phyloP scores from a whole-genome alignment of 495 filamentous ascomycete species.

The Aspergillus kassunensis region DNA sequence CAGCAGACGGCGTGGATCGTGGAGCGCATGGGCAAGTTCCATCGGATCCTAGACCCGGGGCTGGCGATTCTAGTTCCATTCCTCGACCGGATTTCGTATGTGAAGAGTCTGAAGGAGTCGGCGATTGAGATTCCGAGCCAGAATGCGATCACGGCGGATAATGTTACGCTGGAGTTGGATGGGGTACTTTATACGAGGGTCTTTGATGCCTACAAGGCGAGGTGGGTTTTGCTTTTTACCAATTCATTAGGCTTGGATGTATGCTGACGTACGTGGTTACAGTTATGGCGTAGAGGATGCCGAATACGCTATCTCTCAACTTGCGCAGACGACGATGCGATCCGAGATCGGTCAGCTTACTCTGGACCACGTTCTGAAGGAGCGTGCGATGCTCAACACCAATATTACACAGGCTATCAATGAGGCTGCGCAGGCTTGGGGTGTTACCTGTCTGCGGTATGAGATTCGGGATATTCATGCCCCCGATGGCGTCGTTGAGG shows the following conservation, averaged over 20 bases:
- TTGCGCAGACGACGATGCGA: constrained; percentile 98
- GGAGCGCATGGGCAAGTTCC: constrained; percentile 97
- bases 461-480: constrained; percentile 99
- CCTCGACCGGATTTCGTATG: constrained; percentile 93
- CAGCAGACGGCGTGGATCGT: constrained; percentile 99
- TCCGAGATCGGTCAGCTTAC: constrained; percentile 95
- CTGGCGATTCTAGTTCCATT: constrained; percentile 87
- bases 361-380: constrained; percentile 95
- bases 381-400: constrained; percentile 89
- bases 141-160: constrained; percentile 96
- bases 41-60: constrained; percentile 85
- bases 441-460: constrained; percentile 91
- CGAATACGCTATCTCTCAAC: constrained; percentile 96
- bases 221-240: constrained; percentile 43
- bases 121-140: constrained; percentile 96
- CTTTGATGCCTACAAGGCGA: constrained; percentile 96
- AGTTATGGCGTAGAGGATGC: constrained; percentile 98
- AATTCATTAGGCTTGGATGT: not conserved
- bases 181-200: constrained; percentile 92
- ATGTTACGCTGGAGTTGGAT: constrained; percentile 94
- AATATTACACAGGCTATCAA: constrained; percentile 99
- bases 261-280: constrained; percentile 12
- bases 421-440: constrained; percentile 94
- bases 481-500: constrained; percentile 83
- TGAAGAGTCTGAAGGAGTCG: constrained; percentile 92